Evolutionary conservation across 441 rosid species (phyloP).

Genomic region (Populus hybrid): DNA sequence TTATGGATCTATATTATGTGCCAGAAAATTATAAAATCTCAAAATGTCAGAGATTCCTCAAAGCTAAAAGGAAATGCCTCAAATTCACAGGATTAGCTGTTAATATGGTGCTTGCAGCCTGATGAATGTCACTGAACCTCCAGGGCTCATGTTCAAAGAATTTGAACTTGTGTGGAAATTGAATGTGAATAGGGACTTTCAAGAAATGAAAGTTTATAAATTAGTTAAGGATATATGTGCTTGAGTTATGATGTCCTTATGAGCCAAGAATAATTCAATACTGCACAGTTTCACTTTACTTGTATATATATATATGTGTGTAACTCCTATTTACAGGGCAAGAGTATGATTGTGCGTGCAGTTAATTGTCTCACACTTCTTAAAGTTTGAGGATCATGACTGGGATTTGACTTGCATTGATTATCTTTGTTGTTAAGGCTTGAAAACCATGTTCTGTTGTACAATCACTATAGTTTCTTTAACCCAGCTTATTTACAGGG

Average conservation of each 20-base stretch:
- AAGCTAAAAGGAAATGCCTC: background rate
- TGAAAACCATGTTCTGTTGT: slow-evolving; percentile 1
- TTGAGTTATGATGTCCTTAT: background rate
- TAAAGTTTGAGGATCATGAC: no score
- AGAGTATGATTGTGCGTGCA: background rate
- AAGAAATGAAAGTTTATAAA: background rate
- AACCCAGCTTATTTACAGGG: slow-evolving; percentile 49
- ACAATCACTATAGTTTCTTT: background rate
- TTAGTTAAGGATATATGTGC: background rate
- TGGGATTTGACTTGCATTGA: background rate
- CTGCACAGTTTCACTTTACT: background rate
- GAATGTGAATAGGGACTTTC: background rate
- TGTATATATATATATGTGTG: no score
- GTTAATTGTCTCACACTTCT: background rate
- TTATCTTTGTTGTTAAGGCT: background rate
- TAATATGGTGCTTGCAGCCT: background rate
- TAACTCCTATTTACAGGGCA: background rate
- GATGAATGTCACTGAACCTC: background rate
- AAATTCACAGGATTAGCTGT: background rate
- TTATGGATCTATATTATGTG: background rate
- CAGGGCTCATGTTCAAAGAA: background rate
- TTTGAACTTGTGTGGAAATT: background rate
- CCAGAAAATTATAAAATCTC: background rate
- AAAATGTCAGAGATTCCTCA: background rate
- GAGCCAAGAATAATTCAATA: background rate